Conservation (phyloP, 169 alveolate genomes). For the Perkinsus olseni region DNA sequence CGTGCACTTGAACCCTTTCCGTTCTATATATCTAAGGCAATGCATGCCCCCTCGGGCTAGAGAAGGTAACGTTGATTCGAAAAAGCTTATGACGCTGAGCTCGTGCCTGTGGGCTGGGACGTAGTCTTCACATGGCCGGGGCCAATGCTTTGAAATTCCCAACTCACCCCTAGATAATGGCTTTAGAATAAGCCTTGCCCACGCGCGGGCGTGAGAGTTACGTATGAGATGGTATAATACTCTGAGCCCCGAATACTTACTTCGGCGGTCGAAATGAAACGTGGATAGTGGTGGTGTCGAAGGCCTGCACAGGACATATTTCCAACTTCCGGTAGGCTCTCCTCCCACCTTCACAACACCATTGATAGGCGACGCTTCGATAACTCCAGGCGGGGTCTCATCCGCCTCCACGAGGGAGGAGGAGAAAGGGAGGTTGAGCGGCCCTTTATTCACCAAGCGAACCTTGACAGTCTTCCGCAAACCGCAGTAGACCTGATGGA, state of each 20-base stretch:
- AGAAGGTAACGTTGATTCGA: too few species aligned
- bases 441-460: neutral
- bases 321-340: neutral
- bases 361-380: neutral
- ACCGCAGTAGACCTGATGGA: neutral
- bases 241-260: too few species aligned
- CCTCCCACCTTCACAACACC: neutral
- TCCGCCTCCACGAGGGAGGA: neutral
- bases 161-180: too few species aligned
- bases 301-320: neutral
- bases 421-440: neutral
- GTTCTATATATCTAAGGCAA: neutral
- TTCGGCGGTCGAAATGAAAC: neutral
- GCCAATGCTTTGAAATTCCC: too few species aligned
- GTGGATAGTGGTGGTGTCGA: neutral
- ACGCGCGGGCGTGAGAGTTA: too few species aligned
- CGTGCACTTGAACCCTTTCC: neutral
- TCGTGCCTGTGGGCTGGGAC: too few species aligned
- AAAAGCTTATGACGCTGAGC: too few species aligned
- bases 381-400: neutral
- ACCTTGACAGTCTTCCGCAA: neutral
- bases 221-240: too few species aligned
- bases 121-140: too few species aligned
- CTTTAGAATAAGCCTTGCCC: too few species aligned
- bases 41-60: neutral